Evolutionary conservation across 2,329 filamentous ascomycete species (phyloP).

Genomic region (Pseudogymnoascus sp.): DNA sequence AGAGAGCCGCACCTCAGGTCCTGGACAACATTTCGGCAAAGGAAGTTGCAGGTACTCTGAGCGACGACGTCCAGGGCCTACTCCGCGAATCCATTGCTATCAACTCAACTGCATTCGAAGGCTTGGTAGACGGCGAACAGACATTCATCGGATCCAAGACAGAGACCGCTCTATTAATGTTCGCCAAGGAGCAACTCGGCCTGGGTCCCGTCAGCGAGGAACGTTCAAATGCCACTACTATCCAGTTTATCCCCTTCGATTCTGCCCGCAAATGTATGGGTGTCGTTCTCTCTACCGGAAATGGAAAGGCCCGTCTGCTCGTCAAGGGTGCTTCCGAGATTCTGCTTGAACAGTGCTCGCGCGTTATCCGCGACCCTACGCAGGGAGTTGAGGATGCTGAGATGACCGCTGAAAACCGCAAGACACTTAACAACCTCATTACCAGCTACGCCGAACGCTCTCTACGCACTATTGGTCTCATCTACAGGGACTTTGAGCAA

Average conservation of each 20-base stretch:
- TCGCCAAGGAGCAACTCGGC: slow-evolving; percentile 56
- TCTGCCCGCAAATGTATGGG: slow-evolving; percentile 58
- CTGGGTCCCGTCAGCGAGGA: slow-evolving; percentile 54
- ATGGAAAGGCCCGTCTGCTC: slow-evolving; percentile 36
- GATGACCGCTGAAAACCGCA: slow-evolving; percentile 48
- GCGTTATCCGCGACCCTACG: slow-evolving; percentile 48
- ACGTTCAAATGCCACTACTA: slow-evolving; percentile 51
- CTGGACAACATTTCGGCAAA: slow-evolving; percentile 21
- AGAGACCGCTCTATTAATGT: slow-evolving; percentile 64
- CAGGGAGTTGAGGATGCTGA: slow-evolving; percentile 44
- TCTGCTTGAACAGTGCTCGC: slow-evolving; percentile 34
- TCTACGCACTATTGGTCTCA: slow-evolving; percentile 65
- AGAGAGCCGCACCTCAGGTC: slow-evolving; percentile 1
- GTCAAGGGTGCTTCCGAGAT: slow-evolving; percentile 49
- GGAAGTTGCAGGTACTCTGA: slow-evolving; percentile 21
- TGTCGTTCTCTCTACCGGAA: slow-evolving; percentile 46
- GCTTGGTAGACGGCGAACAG: slow-evolving; percentile 48
- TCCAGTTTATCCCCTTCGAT: slow-evolving; percentile 38
- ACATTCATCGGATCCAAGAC: slow-evolving; percentile 70
- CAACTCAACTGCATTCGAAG: slow-evolving; percentile 64
- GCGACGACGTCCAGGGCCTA: slow-evolving; percentile 28
- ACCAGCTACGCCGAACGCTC: slow-evolving; percentile 56
- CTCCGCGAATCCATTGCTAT: slow-evolving; percentile 56
- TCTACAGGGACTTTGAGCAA: slow-evolving; percentile 62
- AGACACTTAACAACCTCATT: slow-evolving; percentile 46